Evolutionary conservation across 805 yeast genomes (phyloP).

Genomic region (Metschnikowia gelsemii): DNA sequence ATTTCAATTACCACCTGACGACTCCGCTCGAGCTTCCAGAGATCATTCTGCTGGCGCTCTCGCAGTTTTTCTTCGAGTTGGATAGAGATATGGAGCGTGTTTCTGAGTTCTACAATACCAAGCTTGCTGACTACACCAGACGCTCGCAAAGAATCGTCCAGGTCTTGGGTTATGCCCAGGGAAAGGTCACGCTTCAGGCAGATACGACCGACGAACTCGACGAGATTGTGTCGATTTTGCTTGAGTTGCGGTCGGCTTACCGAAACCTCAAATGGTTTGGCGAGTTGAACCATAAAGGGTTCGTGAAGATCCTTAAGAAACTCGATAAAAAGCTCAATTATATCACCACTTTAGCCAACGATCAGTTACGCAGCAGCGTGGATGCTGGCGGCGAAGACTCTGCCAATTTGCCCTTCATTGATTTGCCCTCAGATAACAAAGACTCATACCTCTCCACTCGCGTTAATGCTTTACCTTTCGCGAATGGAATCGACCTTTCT

Average conservation of each 20-base stretch:
- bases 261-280: conserved; percentile 92
- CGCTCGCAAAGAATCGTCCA: conserved; percentile 51
- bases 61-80: conserved; percentile 71
- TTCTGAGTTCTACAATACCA: conserved; percentile 71
- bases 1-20: conserved; percentile 35
- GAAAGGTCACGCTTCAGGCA: conserved; percentile 29
- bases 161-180: conserved; percentile 34
- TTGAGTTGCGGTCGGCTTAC: conserved; percentile 72
- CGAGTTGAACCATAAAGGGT: conserved; percentile 87
- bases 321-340: conserved; percentile 69
- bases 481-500: conserved; percentile 63
- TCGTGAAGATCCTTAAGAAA: conserved; percentile 83
- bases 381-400: too few relatives aligned
- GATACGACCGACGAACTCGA: conserved; percentile 43
- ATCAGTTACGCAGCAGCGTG: conserved; percentile 19
- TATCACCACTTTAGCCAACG: conserved; percentile 25
- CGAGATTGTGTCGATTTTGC: conserved; percentile 50
- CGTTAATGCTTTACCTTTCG: conserved; percentile 72
- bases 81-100: conserved; percentile 83
- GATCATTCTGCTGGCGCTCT: conserved; percentile 46
- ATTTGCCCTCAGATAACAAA: conserved; percentile 35
- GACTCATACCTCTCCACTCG: conserved; percentile 55
- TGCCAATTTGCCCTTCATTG: conserved; percentile 12
- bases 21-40: conserved; percentile 27
- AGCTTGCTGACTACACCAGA: conserved; percentile 70